Evolutionary conservation across 306 rosid genomes (phyloP).

Genomic region (Cucurbita argyrosperma): DNA sequence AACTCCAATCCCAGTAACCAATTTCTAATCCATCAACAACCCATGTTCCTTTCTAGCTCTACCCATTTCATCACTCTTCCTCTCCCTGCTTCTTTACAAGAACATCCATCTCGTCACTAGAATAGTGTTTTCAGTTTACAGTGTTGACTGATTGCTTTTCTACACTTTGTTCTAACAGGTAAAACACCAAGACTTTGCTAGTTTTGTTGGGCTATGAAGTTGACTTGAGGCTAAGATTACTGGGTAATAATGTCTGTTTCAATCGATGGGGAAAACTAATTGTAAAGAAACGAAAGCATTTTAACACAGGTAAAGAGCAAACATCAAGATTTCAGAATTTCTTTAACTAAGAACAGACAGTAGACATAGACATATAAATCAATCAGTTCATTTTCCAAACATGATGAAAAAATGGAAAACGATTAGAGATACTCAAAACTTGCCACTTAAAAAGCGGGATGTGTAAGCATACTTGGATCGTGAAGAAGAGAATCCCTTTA

Average conservation of each 20-base stretch:
- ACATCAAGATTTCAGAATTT: neutral
- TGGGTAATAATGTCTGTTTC: neutral
- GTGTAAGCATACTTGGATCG: neutral
- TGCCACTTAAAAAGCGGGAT: neutral
- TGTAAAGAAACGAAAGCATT: neutral
- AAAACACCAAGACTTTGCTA: neutral
- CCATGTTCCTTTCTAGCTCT: conserved; percentile 20
- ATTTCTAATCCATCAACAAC: conserved; percentile 69
- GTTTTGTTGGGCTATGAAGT: neutral
- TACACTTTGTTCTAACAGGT: neutral
- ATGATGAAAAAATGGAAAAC: neutral
- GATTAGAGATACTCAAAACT: neutral
- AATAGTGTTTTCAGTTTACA: neutral
- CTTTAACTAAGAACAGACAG: neutral
- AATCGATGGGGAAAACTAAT: neutral
- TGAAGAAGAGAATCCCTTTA: neutral
- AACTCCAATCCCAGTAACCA: conserved; percentile 85
- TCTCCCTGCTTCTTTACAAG: too few species aligned
- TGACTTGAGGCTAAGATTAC: neutral
- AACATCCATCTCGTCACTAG: neutral
- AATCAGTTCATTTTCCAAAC: neutral
- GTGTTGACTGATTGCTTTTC: neutral
- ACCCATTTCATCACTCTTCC: neutral
- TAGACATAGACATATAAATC: neutral
- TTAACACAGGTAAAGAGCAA: neutral